Evolutionary conservation across 73 alveolate species (phyloP).

Genomic region (Durusdinium trenchii): DNA sequence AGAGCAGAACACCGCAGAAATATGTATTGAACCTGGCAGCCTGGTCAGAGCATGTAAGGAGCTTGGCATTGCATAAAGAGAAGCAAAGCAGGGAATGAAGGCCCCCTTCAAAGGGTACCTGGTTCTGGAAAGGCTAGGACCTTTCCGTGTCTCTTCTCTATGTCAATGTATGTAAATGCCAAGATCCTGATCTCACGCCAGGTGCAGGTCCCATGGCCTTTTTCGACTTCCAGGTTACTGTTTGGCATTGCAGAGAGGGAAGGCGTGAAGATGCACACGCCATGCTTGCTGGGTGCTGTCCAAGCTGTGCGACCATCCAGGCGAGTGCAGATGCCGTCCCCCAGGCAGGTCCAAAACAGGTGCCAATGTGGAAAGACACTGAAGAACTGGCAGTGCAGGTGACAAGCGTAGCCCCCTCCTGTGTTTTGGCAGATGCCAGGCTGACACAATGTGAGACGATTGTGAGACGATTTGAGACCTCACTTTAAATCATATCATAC

Average conservation of each 20-base stretch:
- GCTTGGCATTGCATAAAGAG: not conserved
- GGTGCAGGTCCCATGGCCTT: conserved; percentile 73
- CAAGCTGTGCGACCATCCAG: not conserved
- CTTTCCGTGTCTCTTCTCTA: no score
- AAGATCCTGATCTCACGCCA: no score
- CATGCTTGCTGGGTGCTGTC: not conserved
- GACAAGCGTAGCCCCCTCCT: conserved; percentile 50
- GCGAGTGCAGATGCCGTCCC: conserved; percentile 40
- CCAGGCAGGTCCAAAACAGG: not conserved
- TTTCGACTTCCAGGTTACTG: conserved; percentile 78
- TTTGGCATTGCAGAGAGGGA: conserved; percentile 56
- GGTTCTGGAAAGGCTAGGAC: no score
- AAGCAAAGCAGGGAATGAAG: no score
- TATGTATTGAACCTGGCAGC: no score
- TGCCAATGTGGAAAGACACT: not conserved
- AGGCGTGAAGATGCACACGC: not conserved
- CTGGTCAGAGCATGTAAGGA: not conserved
- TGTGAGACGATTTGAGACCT: no score
- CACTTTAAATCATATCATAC: no score
- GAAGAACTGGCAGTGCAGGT: not conserved
- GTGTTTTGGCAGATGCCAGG: conserved; percentile 75
- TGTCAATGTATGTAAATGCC: no score
- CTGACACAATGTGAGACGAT: not conserved
- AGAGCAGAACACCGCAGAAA: no score
- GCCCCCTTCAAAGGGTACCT: no score